A percentile compares a stretch with the other conserved stretches of the same genome.
Conservation (phyloP, 805 yeast genomes). For the Candida railenensis region DNA sequence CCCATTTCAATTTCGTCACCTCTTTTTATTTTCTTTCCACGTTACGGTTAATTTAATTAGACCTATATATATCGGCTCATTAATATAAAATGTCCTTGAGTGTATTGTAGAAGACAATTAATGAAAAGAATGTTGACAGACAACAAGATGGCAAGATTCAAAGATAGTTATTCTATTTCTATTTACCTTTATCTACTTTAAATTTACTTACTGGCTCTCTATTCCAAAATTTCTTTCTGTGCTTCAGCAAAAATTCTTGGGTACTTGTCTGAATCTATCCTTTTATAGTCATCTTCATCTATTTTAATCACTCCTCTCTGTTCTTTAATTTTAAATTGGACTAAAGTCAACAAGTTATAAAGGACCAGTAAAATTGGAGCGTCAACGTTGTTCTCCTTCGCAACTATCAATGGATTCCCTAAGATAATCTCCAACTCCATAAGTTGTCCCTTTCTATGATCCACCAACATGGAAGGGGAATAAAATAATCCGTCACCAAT, state of each 20-base stretch:
- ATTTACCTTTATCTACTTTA: too few relatives aligned
- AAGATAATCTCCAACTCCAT: conserved; percentile 40
- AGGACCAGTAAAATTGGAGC: conserved; percentile 62
- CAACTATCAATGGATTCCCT: conserved; percentile 40
- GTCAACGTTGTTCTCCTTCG: conserved; percentile 33
- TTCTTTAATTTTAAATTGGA: conserved; percentile 65
- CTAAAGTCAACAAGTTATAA: conserved; percentile 57
- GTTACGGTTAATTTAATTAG: background rate
- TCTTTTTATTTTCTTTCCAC: background rate
- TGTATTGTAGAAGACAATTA: too few relatives aligned
- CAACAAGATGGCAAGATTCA: too few relatives aligned
- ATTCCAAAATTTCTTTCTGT: conserved; percentile 3
- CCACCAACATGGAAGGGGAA: conserved; percentile 42
- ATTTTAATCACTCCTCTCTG: conserved; percentile 39
- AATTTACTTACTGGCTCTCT: too few relatives aligned
- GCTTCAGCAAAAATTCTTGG: conserved; percentile 13
- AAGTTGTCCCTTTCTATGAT: conserved; percentile 34
- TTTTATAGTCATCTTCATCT: conserved; percentile 21
- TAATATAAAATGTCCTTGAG: background rate
- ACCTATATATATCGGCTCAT: background rate
- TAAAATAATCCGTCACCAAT: conserved; percentile 45
- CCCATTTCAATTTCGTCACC: background rate
- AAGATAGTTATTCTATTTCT: too few relatives aligned
- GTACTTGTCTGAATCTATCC: conserved; percentile 17
- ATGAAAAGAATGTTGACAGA: too few relatives aligned